Base-by-base conservation (phyloP, 257 asterid species). In the Solanum tarapatanum region DNA sequence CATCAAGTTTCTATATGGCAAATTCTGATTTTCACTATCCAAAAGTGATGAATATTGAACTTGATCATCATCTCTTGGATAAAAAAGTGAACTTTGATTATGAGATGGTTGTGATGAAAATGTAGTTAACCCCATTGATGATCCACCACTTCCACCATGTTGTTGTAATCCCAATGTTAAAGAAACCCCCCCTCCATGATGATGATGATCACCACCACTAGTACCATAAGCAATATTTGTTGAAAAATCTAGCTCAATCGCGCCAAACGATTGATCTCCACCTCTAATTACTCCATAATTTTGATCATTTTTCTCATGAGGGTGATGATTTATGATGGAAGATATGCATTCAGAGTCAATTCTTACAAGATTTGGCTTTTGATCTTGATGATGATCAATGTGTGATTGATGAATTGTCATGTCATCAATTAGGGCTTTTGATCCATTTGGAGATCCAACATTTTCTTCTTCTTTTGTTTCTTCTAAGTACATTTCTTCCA, bases 401-500 rank as follows among this genome's bases (percentile, higher is more conserved):
- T 32, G 82, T 82, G 60, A 39, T 12, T 77, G 21, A 32, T 21
- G 45, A 24, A 64, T 68, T n/a, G 36, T 83, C 6, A 87, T 88
- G 33, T 76, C 91, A 17, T 89, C 90, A 73, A 43, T 43, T 43
- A 72, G 87, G 23, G 84, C 87, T 48, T 77, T 88, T 51, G 70
- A 76, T 73, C 76, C 90, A 79, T 86, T 88, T 19, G 68, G 48
- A 28, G 87, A 84, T 60, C 86, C 88, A 32, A 75, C 51, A 43
- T 80, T 93, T 19, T 93, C 93, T 3, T 85, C 80, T 48, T 94
- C 99, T 69, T 96, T 96, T 1, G 87, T 91, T 91, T 97, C 99
- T 86, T 97, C 98, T 13, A 92, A 0, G 87, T 97, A 97, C 99
- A 97, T 97, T 88, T 97, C 98, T 88, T 97, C 99, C 84, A 97